phyloP scores from a whole-genome alignment of 371 early-diverging fungal species.

The Dipsacomyces acuminosporus region DNA sequence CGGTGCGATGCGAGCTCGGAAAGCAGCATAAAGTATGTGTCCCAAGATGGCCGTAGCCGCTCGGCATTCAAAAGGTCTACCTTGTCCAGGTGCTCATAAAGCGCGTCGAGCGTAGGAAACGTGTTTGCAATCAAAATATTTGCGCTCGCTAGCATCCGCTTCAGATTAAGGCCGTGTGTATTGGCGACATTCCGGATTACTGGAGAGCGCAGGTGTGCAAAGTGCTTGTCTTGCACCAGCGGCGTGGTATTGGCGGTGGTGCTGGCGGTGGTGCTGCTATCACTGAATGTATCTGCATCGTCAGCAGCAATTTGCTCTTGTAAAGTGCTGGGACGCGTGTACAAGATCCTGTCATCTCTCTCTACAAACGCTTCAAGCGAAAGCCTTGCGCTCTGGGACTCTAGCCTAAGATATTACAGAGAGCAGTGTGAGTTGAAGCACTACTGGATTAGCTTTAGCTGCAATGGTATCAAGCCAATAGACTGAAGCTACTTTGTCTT shows the following conservation, averaged over 20 bases:
- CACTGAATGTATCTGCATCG: background rate
- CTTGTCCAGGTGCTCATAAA: constrained; percentile 49
- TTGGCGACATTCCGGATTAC: constrained; percentile 13
- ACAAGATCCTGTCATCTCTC: constrained; percentile 29
- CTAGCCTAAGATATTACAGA: too few relatives aligned
- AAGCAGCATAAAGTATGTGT: constrained; percentile 96
- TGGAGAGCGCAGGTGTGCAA: constrained; percentile 12
- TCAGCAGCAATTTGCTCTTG: background rate
- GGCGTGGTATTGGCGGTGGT: constrained; percentile 2
- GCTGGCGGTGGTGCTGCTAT: too few relatives aligned
- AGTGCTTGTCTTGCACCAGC: constrained; percentile 6
- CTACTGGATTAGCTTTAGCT: too few relatives aligned
- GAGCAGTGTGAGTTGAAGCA: too few relatives aligned
- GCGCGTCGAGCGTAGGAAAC: constrained; percentile 27
- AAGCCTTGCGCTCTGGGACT: background rate
- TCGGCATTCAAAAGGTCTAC: constrained; percentile 63
- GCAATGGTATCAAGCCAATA: too few relatives aligned
- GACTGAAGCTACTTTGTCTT: too few relatives aligned
- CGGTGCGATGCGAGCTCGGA: constrained; percentile 80
- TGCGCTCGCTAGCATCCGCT: constrained; percentile 32
- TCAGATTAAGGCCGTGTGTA: constrained; percentile 17
- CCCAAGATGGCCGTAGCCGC: constrained; percentile 86
- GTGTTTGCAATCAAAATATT: constrained; percentile 53
- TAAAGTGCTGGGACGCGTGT: constrained; percentile 10
- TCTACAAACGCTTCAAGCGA: constrained; percentile 51